Base-by-base conservation (phyloP, 805 yeast genomes). In the Limtongia smithiae region DNA sequence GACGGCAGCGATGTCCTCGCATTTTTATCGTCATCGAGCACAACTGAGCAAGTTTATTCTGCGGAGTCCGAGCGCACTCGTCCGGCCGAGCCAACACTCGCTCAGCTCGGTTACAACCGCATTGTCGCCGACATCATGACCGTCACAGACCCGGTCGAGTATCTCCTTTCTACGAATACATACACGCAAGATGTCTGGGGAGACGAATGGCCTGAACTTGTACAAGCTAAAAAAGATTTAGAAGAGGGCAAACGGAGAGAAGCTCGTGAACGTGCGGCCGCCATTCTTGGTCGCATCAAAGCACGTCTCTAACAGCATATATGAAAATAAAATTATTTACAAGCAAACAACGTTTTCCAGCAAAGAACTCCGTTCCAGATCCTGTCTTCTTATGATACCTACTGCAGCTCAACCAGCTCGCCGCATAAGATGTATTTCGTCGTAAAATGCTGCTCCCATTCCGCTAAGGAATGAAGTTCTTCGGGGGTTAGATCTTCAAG, bases 381-480 rank as follows among this genome's bases (percentile, higher is more conserved):
- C n/a, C n/a, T n/a, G n/a, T n/a, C 32, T 3, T 24, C 12, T 18
- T 20, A 12, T 24, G n/a, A 14, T 27, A 14, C 18, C 22, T 24
- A 37, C 37, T 21, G 2, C 33, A 60, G 51, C 20, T 52, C 50
- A 9, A 79, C 77, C 40, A 89, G 72, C 28, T 77, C 75, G 1
- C 98, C 98, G 34, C 89, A 85, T 20, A 79, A 72, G 1, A 85
- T 81, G 64, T 93, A 93, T 71, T 93, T 93, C 59, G 77, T 78
- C 44, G 74, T 80, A 63, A 93, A 91, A 67, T 83, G 88, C 34
- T 76, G 79, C 55, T 79, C 87, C 98, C 98, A 93, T 39, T 83
- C 85, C 55, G 84, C 78, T 59, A 94, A 71, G 3, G 91, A 75
- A 48, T 79, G 83, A 36, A 58, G 57, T 59, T 93, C 96, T 8